Percentiles rank a stretch among this genome's conserved stretches.
Evolutionary conservation across 352 stramenopile species (phyloP).

Genomic region (Saprolegnia diclina): DNA sequence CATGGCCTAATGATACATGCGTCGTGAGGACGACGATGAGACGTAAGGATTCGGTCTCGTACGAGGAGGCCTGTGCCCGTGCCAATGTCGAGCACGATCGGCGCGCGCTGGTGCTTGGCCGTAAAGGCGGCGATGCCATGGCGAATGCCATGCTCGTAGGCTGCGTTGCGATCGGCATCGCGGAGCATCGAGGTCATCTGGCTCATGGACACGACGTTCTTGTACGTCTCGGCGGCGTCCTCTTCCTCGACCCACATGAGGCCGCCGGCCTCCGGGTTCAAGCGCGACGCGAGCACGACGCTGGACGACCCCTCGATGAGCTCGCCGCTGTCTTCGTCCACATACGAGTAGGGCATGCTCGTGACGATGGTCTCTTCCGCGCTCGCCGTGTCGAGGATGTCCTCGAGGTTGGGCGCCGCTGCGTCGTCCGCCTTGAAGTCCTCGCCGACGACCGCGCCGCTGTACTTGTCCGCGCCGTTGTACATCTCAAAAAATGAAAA

Average conservation of each 20-base stretch:
- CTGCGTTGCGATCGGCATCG: conserved; percentile 65
- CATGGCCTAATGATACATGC: conserved; percentile 51
- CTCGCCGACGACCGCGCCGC: conserved; percentile 58
- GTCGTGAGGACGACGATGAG: background rate
- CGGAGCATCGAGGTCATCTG: conserved; percentile 87
- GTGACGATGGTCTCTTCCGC: conserved; percentile 78
- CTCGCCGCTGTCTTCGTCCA: conserved; percentile 48
- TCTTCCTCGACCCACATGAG: conserved; percentile 80
- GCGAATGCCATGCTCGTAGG: conserved; percentile 71
- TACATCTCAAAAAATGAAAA: conserved; percentile 38
- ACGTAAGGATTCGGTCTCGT: background rate
- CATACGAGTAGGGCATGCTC: conserved; percentile 73
- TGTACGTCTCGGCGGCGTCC: conserved; percentile 53
- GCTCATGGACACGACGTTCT: conserved; percentile 79
- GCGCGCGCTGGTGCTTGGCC: conserved; percentile 35
- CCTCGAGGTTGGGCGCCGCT: conserved; percentile 41
- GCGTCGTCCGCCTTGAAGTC: conserved; percentile 37
- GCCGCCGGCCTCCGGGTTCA: conserved; percentile 62
- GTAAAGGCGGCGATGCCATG: conserved; percentile 52
- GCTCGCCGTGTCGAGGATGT: conserved; percentile 66
- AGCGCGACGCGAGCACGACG: conserved; percentile 61
- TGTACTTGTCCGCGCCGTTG: conserved; percentile 77
- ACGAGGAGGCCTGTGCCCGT: conserved; percentile 63
- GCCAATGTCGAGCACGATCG: conserved; percentile 70
- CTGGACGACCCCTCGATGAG: conserved; percentile 56